phyloP scores from a whole-genome alignment of 2,329 filamentous ascomycete genomes.

The Trichoderma citrinoviride region DNA sequence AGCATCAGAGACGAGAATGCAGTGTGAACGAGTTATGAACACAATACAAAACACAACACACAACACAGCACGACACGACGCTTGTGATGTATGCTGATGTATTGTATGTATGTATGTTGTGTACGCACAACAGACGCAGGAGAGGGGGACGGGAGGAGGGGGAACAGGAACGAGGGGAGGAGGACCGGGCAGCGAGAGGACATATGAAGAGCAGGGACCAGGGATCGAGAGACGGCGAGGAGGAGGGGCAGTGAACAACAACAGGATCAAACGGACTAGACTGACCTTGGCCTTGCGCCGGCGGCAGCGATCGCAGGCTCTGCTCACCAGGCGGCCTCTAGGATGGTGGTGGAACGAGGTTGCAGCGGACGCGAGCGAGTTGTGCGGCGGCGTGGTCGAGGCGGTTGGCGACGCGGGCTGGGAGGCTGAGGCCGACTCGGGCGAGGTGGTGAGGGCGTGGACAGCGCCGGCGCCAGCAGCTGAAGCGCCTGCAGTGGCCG shows the following conservation, averaged over 20 bases:
- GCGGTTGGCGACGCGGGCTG: slow-evolving; percentile 14
- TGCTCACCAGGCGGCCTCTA: slow-evolving; percentile 24
- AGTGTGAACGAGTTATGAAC: neutral
- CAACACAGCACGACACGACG: neutral
- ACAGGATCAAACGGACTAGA: neutral
- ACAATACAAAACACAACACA: neutral
- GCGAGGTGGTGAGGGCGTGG: slow-evolving; percentile 4
- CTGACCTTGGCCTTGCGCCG: slow-evolving; percentile 38
- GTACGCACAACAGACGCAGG: neutral
- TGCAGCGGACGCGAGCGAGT: neutral
- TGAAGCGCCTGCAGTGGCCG: neutral
- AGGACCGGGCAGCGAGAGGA: neutral
- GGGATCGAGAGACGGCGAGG: neutral
- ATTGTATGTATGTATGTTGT: neutral
- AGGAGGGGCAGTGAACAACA: neutral
- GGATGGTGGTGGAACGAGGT: slow-evolving; percentile 18
- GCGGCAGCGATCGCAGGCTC: slow-evolving; percentile 39
- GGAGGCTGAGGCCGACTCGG: slow-evolving; percentile 5
- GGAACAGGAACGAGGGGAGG: neutral
- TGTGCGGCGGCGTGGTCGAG: slow-evolving; percentile 12
- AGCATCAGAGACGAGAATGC: neutral
- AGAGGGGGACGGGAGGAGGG: neutral
- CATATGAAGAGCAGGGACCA: neutral
- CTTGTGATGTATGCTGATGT: neutral
- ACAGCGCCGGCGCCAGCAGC: neutral